Evolutionary conservation across 768 basidiomycete genomes (phyloP), one percentile per base, ranked within the genome.

Genomic region (Kwoniella sp.): DNA sequence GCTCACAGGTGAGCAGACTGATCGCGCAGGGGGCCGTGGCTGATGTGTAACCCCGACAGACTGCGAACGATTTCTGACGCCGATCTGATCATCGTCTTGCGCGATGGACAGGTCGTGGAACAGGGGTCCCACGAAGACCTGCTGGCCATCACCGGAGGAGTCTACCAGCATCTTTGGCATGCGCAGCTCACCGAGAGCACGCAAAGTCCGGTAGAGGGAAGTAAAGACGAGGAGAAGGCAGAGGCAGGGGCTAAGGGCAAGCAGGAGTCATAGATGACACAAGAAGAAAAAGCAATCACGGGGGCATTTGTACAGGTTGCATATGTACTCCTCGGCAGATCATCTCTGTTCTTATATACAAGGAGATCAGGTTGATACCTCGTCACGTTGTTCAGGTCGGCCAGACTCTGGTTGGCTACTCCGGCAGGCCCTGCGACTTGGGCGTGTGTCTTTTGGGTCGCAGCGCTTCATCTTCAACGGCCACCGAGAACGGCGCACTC

Each of bases 31-130:
- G 19, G 4, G 14, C 17, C 25, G 23, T 90, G n/a, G 89, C 87
- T 84, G 60, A 56, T 79, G 76, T 12, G 10, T 28, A 27, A 8
- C 46, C 42, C 5, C n/a, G 12, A 25, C 23, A 56, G 55, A 45
- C 43, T 56, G 3, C 47, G 55, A 32, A 59, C 63, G 11, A 56
- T 63, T 27, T 55, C 59, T 28, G 56, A 57, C 31, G 50, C 67
- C 85, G 93, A 99, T 70, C 74, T 90, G 12, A 96, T 98, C 72
- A 87, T 99, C 41, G 92, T 98, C 11, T 80, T 99, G 43, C 84
- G 82, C 67, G 87, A 91, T n/a, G 95, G 95, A 0, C 74, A 81
- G 44, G 88, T 98, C 2, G 84, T 85, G 5, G 95, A 99, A 73
- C 82, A 93, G 73, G 95, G 95, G 10, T 90, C 88, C 0, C 95